Evolutionary conservation across 1,284 basidiomycete genomes (phyloP), one percentile per base, ranked within the genome.

Genomic region (Farysia itapuensis): DNA sequence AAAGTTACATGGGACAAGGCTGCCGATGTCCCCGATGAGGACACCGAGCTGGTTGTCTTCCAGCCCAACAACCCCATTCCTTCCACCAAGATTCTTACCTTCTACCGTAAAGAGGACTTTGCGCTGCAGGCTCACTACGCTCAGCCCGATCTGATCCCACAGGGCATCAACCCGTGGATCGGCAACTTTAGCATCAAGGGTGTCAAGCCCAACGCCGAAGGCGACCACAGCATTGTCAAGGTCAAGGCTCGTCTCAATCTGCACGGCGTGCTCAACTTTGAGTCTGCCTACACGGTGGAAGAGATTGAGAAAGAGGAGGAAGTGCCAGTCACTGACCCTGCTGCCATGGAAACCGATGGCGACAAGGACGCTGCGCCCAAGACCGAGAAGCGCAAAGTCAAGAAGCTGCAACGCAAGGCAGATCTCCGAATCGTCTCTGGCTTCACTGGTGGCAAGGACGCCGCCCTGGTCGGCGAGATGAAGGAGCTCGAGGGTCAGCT

Each of bases 71-170:
- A 75, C 66, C 73, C 73, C 22, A 70, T 74, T 43, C 73, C 73
- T 25, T 75, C 73, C 20, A 75, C 73, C 58, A 75, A 75, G 67
- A 73, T 75, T 41, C 65, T 75, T 33, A 75, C 73, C 25, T 75
- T 75, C 66, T 75, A 75, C 68, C 70, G 73, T 53, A 75, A 75
- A 68, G 70, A 74, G 39, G 70, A 70, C 42, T 75, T 75, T 42
- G 58, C 60, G 29, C 64, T 75, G 38, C 61, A 74, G 47, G 73
- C 70, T 4, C 52, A 65, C 43, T 75, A 75, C 53, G 66, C 72
- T 31, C 34, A 64, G 23, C 64, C 68, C 24, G 59, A 61, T 6
- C 43, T 45, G 43, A 49, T 74, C 35, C 73, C 73, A 13, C 35
- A 50, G 43, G 73, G 73, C 35, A 68, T 64, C 46, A 71, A 74